Evolutionary conservation across 2,329 filamentous ascomycete genomes (phyloP).

Genomic region (Tolypocladium capitatum): DNA sequence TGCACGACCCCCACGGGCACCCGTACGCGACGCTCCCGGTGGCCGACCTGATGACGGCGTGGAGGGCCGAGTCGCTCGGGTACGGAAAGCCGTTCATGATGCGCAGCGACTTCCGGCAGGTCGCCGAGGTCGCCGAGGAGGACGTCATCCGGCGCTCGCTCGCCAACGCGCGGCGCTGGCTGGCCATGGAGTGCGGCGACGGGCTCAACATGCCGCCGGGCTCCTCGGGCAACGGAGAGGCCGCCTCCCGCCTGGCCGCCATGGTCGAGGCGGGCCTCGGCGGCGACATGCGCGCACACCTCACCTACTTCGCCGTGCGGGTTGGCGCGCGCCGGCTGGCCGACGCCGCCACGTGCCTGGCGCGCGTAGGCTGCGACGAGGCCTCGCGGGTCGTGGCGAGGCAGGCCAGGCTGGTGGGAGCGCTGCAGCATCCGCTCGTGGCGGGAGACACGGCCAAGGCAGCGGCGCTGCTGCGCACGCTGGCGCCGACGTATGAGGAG

Average conservation of each 20-base stretch:
- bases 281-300: neutral
- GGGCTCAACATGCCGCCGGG: conserved; percentile 5
- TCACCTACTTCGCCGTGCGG: conserved; percentile 6
- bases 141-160: conserved; percentile 6
- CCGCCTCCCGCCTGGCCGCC: conserved; percentile 2
- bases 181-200: neutral
- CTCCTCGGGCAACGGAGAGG: conserved; percentile 5
- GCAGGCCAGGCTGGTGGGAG: conserved; percentile 5
- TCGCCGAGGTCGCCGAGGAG: conserved; percentile 4
- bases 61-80: conserved; percentile 6
- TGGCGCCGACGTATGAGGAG: conserved; percentile 7
- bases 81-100: conserved; percentile 8
- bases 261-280: conserved; percentile 3
- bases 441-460: conserved; percentile 2
- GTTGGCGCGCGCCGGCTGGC: conserved; percentile 6
- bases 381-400: conserved; percentile 2
- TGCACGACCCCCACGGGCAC: conserved; percentile 7
- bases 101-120: conserved; percentile 5
- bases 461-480: conserved; percentile 1
- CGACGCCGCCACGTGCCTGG: conserved; percentile 7
- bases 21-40: conserved; percentile 7
- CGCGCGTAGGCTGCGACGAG: conserved; percentile 3
- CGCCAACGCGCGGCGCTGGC: conserved; percentile 3
- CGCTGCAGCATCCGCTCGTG: conserved; percentile 7
- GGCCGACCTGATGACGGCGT: conserved; percentile 5